Conservation (phyloP, 2,329 filamentous ascomycete genomes). For the Botrytis deweyae region DNA sequence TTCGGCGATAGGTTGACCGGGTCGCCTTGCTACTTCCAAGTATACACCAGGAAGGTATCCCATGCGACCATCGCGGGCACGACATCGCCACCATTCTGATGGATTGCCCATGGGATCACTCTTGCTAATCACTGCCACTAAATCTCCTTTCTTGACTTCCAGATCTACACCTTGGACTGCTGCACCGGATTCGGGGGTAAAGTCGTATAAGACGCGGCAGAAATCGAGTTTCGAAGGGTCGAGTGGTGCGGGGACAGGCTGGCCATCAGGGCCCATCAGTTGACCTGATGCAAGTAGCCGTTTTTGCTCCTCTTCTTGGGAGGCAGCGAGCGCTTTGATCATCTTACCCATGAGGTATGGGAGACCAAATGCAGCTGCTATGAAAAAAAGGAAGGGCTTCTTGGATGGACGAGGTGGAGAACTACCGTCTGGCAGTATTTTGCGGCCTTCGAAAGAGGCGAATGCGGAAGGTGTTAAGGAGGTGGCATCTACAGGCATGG, state of each 20-base stretch:
- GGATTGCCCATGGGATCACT: slow-evolving; percentile 87
- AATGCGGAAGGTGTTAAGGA: slow-evolving; percentile 89
- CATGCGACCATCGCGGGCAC: slow-evolving; percentile 82
- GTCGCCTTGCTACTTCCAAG: slow-evolving; percentile 68
- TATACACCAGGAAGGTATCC: slow-evolving; percentile 93
- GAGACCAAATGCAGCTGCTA: slow-evolving; percentile 89
- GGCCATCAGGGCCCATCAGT: slow-evolving; percentile 51
- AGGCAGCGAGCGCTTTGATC: slow-evolving; percentile 78
- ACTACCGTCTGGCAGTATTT: slow-evolving; percentile 61
- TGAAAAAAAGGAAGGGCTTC: slow-evolving; percentile 95
- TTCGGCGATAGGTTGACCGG: slow-evolving; percentile 44
- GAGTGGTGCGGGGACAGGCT: slow-evolving; percentile 52
- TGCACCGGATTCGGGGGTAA: slow-evolving; percentile 72
- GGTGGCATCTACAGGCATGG: slow-evolving; percentile 81
- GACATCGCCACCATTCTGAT: slow-evolving; percentile 96
- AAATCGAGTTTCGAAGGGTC: slow-evolving; percentile 94
- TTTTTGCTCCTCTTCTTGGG: slow-evolving; percentile 79
- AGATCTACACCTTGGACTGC: slow-evolving; percentile 74
- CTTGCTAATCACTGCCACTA: slow-evolving; percentile 91
- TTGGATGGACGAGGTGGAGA: slow-evolving; percentile 70
- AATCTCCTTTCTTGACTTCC: slow-evolving; percentile 88
- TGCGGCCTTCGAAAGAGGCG: slow-evolving; percentile 78
- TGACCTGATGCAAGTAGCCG: slow-evolving; percentile 54
- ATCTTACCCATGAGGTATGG: slow-evolving; percentile 97
- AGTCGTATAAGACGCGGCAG: slow-evolving; percentile 93